Evolutionary conservation across 176 grass and related monocot genomes (phyloP).

Genomic region (Zoysia japonica): DNA sequence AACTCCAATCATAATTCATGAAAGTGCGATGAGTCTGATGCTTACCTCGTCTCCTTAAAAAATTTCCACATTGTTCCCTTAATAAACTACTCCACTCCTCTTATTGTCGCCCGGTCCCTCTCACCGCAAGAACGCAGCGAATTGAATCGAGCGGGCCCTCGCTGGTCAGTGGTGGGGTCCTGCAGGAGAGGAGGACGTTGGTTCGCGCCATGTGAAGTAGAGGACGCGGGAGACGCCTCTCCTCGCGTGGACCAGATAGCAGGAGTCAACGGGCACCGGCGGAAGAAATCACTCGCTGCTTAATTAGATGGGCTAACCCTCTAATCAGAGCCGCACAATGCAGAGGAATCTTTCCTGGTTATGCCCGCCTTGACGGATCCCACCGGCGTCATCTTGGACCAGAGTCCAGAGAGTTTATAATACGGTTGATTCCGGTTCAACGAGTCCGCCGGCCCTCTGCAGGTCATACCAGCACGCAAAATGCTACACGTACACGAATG

Average conservation of each 20-base stretch:
- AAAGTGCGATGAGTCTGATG: not conserved
- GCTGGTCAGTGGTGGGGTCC: not conserved
- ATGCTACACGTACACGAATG: not conserved
- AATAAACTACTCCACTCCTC: too few species aligned
- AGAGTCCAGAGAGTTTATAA: constrained; percentile 17
- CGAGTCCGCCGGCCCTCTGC: not conserved
- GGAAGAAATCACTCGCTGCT: not conserved
- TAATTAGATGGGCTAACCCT: constrained; percentile 1
- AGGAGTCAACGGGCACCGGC: constrained; percentile 28
- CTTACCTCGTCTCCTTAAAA: not conserved
- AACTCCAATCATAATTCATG: not conserved
- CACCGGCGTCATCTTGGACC: constrained; percentile 1
- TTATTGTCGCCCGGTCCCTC: too few species aligned
- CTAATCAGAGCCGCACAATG: constrained; percentile 8
- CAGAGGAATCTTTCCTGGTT: not conserved
- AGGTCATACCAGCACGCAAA: not conserved
- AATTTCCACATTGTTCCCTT: not conserved
- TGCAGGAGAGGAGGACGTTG: not conserved
- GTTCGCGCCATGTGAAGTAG: not conserved
- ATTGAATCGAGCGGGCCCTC: not conserved
- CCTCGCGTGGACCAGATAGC: not conserved
- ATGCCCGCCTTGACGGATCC: constrained; percentile 17
- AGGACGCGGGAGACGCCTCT: not conserved
- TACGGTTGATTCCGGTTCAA: constrained; percentile 25
- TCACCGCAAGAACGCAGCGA: not conserved